Conservation (phyloP, 2,329 filamentous ascomycete species). For the Cladobotryum protrusum region DNA sequence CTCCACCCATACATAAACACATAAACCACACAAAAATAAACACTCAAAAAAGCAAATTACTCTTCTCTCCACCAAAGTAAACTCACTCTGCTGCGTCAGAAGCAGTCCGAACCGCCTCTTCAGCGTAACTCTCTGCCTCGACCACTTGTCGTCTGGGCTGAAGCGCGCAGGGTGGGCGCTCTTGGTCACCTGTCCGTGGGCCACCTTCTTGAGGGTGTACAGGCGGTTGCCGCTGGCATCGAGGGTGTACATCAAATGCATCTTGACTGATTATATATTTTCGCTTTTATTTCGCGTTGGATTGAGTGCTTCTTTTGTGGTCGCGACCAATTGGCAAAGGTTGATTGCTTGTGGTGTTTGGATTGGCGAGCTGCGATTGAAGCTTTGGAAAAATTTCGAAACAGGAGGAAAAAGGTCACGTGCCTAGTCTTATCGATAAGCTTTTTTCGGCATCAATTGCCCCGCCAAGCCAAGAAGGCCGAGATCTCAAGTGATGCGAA, state of each 20-base stretch:
- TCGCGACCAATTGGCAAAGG: too few relatives aligned
- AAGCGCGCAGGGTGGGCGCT: constrained; percentile 94
- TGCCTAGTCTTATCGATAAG: too few relatives aligned
- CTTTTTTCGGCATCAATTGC: too few relatives aligned
- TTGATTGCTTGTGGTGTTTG: too few relatives aligned
- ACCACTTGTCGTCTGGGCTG: constrained; percentile 98
- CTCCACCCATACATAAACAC: neutral
- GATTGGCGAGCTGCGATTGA: too few relatives aligned
- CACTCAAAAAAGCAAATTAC: neutral
- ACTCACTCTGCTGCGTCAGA: constrained; percentile 66
- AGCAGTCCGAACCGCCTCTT: constrained; percentile 91
- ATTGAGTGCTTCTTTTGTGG: too few relatives aligned
- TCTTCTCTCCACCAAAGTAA: neutral
- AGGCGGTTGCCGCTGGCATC: constrained; percentile 76
- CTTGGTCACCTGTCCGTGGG: constrained; percentile 80
- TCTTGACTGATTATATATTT: constrained; percentile 25
- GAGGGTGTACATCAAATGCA: constrained; percentile 76
- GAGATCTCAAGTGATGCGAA: too few relatives aligned
- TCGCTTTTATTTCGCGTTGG: too few relatives aligned
- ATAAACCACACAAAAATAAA: too few relatives aligned
- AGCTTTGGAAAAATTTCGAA: too few relatives aligned
- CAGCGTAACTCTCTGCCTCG: constrained; percentile 86
- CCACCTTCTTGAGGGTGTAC: constrained; percentile 93
- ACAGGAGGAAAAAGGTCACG: too few relatives aligned
- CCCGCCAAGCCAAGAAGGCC: too few relatives aligned